Percentiles rank a stretch among this genome's conserved stretches.
phyloP scores from a whole-genome alignment of 352 stramenopile genomes.

The Peronospora belbahrii region DNA sequence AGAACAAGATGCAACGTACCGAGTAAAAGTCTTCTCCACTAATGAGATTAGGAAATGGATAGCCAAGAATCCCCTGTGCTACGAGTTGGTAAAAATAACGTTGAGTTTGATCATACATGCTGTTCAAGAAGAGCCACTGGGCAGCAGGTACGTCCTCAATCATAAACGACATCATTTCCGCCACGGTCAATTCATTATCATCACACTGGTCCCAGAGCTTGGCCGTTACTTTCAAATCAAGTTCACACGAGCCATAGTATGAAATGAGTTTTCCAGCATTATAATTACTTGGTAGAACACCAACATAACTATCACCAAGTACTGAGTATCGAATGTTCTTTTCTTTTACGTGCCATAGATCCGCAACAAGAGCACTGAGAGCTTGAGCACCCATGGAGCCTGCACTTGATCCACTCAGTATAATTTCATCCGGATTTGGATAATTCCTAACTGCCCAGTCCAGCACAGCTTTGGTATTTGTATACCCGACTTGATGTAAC shows the following conservation, averaged over 20 bases:
- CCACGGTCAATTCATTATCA: slow-evolving; percentile 33
- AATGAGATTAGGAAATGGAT: slow-evolving; percentile 49
- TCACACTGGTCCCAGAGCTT: slow-evolving; percentile 40
- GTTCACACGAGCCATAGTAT: slow-evolving; percentile 49
- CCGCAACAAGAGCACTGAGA: slow-evolving; percentile 33
- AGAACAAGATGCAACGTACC: slow-evolving; percentile 19
- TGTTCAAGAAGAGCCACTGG: slow-evolving; percentile 64
- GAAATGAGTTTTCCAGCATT: slow-evolving; percentile 41
- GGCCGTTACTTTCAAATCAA: slow-evolving; percentile 36
- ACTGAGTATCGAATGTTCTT: slow-evolving; percentile 51
- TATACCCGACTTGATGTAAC: slow-evolving; percentile 49
- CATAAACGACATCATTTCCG: slow-evolving; percentile 44
- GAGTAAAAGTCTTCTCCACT: slow-evolving; percentile 46
- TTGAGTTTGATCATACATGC: slow-evolving; percentile 50
- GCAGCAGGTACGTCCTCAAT: slow-evolving; percentile 36
- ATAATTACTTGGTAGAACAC: slow-evolving; percentile 44
- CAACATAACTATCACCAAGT: slow-evolving; percentile 59
- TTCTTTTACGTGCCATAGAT: slow-evolving; percentile 48
- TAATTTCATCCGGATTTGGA: slow-evolving; percentile 46
- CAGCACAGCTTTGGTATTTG: slow-evolving; percentile 55
- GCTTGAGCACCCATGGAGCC: slow-evolving; percentile 45
- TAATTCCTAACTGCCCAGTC: slow-evolving; percentile 59
- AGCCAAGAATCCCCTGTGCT: slow-evolving; percentile 38
- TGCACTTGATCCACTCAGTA: slow-evolving; percentile 49
- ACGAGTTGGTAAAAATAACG: slow-evolving; percentile 63